Evolutionary conservation across 164 flowering plant species (phyloP).

Genomic region (Annona squamosa): DNA sequence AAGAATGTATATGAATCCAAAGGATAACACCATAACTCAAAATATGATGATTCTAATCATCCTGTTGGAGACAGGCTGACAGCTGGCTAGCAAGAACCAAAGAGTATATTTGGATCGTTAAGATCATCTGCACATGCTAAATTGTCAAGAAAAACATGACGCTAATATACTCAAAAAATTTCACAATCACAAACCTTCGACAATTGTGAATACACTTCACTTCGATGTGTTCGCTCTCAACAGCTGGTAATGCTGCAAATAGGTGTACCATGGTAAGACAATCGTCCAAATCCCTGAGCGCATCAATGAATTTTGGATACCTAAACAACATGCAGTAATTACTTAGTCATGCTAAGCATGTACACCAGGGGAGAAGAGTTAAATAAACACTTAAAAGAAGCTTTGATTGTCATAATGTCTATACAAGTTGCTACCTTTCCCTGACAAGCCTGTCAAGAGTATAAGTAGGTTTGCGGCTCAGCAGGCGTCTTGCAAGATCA

Average conservation of each 20-base stretch:
- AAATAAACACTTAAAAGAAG: background rate
- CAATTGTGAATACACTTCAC: background rate
- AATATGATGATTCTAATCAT: background rate
- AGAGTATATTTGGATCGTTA: background rate
- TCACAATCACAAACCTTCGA: constrained; percentile 39
- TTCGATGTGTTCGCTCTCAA: too few species aligned
- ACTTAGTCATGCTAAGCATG: too few species aligned
- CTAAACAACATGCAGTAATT: constrained; percentile 26
- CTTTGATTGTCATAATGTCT: background rate
- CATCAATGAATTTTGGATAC: constrained; percentile 83
- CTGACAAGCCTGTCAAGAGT: constrained; percentile 52
- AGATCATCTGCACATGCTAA: background rate
- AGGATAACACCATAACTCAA: background rate
- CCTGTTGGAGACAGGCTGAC: background rate
- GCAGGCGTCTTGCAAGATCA: constrained; percentile 45
- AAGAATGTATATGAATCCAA: background rate
- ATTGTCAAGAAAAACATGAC: background rate
- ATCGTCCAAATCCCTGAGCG: constrained; percentile 90
- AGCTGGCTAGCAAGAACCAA: background rate
- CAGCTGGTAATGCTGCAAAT: constrained; percentile 60
- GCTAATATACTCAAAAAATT: background rate
- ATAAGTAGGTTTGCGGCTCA: constrained; percentile 42
- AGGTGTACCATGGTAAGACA: constrained; percentile 89
- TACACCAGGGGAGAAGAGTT: background rate
- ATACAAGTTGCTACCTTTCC: constrained; percentile 49